Conservation (phyloP, 2,329 filamentous ascomycete species). For the Calonectria fujianensis region DNA sequence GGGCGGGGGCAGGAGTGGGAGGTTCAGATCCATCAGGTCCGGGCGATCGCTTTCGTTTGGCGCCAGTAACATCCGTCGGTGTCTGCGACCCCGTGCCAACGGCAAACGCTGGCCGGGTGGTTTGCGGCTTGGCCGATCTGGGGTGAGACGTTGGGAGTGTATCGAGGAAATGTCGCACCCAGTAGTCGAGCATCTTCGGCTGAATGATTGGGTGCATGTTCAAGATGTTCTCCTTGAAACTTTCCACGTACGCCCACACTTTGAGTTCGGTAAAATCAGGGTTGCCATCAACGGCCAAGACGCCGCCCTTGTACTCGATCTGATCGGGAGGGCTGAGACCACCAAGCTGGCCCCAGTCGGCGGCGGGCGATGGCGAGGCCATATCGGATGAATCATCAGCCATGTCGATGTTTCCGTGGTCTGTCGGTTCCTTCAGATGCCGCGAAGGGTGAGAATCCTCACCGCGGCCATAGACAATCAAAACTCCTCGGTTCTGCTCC, state of each 20-base stretch:
- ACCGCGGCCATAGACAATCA: conserved; percentile 86
- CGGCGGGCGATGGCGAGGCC: conserved; percentile 72
- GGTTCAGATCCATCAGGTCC: conserved; percentile 60
- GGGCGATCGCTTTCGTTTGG: conserved; percentile 76
- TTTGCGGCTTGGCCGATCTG: conserved; percentile 55
- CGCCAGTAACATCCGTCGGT: conserved; percentile 56
- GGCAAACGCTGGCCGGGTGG: conserved; percentile 58
- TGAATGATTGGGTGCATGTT: conserved; percentile 80
- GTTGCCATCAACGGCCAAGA: conserved; percentile 66
- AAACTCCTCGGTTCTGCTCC: conserved; percentile 83
- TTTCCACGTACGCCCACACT: conserved; percentile 73
- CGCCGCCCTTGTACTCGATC: conserved; percentile 62
- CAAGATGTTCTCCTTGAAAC: conserved; percentile 77
- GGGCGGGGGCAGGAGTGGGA: conserved; percentile 57
- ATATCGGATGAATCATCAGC: conserved; percentile 71
- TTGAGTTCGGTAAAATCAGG: conserved; percentile 72
- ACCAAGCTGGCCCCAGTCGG: conserved; percentile 77
- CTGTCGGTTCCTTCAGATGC: conserved; percentile 63
- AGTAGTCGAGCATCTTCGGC: conserved; percentile 70
- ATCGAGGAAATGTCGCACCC: conserved; percentile 73
- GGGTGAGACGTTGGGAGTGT: conserved; percentile 62
- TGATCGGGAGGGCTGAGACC: conserved; percentile 67
- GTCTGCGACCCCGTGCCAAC: conserved; percentile 54
- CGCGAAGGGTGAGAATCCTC: conserved; percentile 80
- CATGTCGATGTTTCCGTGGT: conserved; percentile 64